Conservation (phyloP, 2,329 filamentous ascomycete genomes). For the Paecilomyces sp. region DNA sequence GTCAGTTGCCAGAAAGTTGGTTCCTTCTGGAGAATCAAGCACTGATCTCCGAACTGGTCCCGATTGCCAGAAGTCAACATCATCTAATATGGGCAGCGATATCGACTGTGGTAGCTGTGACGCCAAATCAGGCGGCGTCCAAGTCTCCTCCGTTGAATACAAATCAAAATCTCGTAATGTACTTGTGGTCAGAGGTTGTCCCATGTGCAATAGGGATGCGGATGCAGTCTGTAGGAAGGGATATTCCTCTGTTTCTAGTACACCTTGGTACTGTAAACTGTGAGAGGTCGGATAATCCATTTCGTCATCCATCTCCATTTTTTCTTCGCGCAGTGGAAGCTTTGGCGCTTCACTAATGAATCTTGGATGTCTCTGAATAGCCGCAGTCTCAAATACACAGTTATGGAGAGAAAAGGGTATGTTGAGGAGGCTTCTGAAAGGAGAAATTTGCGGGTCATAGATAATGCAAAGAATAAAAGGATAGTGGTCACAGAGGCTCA, state of each 20-base stretch:
- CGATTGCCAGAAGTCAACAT: background rate
- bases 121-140: background rate
- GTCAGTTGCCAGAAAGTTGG: background rate
- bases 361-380: background rate
- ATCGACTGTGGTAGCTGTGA: background rate
- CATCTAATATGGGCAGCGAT: background rate
- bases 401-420: background rate
- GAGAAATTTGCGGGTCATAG: slow-evolving; percentile 12
- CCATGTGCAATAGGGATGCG: background rate
- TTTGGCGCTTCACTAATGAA: background rate
- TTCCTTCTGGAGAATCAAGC: background rate
- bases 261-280: background rate
- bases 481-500: slow-evolving; percentile 3
- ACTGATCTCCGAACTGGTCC: background rate
- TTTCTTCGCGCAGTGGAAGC: background rate
- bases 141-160: background rate
- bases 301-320: background rate
- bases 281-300: background rate
- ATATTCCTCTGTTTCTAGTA: background rate
- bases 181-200: background rate
- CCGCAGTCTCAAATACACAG: background rate
- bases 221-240: background rate
- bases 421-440: slow-evolving; percentile 7
- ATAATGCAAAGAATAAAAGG: slow-evolving; percentile 11
- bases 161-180: background rate